Evolutionary conservation across 192 early-diverging fungal species (phyloP).

Genomic region (Hyaloraphidium curvatum): DNA sequence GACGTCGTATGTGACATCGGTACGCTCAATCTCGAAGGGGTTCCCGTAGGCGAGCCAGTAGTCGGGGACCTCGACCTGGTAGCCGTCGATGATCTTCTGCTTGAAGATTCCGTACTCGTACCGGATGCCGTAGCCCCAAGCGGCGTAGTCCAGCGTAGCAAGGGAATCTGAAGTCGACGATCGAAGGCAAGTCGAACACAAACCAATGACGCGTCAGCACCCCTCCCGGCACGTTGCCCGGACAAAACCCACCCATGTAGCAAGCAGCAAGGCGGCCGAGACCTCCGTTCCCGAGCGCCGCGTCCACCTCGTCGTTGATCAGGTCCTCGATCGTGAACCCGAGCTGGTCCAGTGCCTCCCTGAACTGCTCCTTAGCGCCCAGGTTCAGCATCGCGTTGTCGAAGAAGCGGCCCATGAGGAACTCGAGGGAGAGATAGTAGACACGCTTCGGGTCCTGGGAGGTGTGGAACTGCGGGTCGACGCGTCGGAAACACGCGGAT

Average conservation of each 20-base stretch:
- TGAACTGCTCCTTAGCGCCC: constrained; percentile 56
- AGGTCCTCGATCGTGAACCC: constrained; percentile 88
- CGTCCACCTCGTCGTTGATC: constrained; percentile 83
- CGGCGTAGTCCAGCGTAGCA: constrained; percentile 82
- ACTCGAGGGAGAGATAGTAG: constrained; percentile 97
- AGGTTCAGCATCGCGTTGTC: constrained; percentile 93
- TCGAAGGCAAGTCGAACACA: too few species aligned
- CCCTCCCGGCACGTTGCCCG: too few species aligned
- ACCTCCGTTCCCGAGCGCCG: constrained; percentile 94
- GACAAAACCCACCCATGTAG: constrained; percentile 47
- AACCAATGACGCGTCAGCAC: too few species aligned
- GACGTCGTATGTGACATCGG: constrained; percentile 47
- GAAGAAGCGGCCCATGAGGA: constrained; percentile 82
- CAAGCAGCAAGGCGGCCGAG: constrained; percentile 89
- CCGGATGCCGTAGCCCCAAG: constrained; percentile 92
- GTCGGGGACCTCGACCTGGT: constrained; percentile 83
- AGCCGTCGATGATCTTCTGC: constrained; percentile 88
- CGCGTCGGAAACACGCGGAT: too few species aligned
- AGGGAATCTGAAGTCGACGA: constrained; percentile 67
- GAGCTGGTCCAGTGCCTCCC: constrained; percentile 42
- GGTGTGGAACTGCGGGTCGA: constrained; percentile 51
- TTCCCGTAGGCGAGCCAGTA: constrained; percentile 95
- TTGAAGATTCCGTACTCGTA: constrained; percentile 99
- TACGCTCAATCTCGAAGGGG: constrained; percentile 44
- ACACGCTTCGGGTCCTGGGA: constrained; percentile 73